A percentile compares a stretch with the other conserved stretches of the same genome.
Evolutionary conservation across 192 early-diverging fungal genomes (phyloP).

Genomic region (Gamsiella multidivaricata): DNA sequence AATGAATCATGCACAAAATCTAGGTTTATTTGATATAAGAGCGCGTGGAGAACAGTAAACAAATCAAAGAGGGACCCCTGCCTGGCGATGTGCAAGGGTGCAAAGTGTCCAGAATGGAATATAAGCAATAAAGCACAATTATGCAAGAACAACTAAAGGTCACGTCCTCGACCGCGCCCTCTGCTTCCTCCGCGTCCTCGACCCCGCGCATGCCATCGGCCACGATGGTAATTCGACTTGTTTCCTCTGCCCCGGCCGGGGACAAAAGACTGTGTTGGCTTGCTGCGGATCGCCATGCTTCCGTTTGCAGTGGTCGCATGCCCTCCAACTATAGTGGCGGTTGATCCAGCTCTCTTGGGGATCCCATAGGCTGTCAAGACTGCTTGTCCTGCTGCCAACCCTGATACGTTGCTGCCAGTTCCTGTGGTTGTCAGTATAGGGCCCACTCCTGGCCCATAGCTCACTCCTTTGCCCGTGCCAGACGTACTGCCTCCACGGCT

Average conservation of each 20-base stretch:
- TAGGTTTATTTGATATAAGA: too few relatives aligned
- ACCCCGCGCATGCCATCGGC: constrained; percentile 5
- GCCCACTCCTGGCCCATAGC: constrained; percentile 24
- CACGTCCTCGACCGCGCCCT: constrained; percentile 18
- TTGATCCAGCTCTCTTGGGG: neutral
- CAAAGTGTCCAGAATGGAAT: too few relatives aligned
- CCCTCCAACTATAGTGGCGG: neutral
- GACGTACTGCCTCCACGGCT: neutral
- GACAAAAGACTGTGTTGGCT: constrained; percentile 25
- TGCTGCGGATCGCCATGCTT: constrained; percentile 41
- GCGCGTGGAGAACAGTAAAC: too few relatives aligned
- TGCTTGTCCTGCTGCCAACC: neutral
- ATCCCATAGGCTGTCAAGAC: constrained; percentile 14
- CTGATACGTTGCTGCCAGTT: neutral
- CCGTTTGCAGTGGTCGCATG: constrained; percentile 32
- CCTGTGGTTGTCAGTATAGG: neutral
- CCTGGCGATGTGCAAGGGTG: too few relatives aligned
- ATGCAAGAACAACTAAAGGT: too few relatives aligned
- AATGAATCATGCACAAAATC: too few relatives aligned
- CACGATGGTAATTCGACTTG: constrained; percentile 1
- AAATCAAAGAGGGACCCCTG: too few relatives aligned
- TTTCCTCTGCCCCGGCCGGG: neutral
- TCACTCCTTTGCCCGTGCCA: neutral
- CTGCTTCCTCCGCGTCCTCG: too few relatives aligned
- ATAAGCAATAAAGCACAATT: too few relatives aligned